phyloP scores from a whole-genome alignment of 129 eudicot species.

The Centella asiatica region DNA sequence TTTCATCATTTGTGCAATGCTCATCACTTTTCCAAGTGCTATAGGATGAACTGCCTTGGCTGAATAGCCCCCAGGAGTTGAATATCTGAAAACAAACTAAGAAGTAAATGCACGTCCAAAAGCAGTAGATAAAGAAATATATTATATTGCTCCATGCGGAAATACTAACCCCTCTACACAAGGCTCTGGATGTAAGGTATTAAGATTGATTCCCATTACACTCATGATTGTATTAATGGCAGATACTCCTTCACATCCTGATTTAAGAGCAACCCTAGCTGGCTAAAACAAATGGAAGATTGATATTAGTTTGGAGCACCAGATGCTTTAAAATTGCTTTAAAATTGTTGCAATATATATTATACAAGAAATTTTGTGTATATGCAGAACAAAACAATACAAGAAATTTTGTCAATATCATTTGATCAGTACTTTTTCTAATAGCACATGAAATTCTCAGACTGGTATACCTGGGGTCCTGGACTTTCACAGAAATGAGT shows the following conservation, averaged over 20 bases:
- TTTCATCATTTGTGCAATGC: slow-evolving; percentile 94
- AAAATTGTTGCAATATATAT: too few relatives aligned
- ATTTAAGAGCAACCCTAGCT: slow-evolving; percentile 65
- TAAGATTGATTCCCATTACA: slow-evolving; percentile 96
- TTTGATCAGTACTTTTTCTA: too few relatives aligned
- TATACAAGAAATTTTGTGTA: too few relatives aligned
- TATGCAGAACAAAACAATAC: too few relatives aligned
- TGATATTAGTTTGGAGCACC: neutral
- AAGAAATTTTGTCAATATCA: too few relatives aligned
- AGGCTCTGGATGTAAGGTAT: slow-evolving; percentile 92
- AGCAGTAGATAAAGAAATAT: neutral
- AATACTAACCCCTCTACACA: slow-evolving; percentile 92
- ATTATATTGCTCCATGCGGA: neutral
- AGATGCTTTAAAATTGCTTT: too few relatives aligned
- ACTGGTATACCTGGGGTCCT: too few relatives aligned
- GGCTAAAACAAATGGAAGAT: slow-evolving; percentile 49
- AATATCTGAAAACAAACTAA: slow-evolving; percentile 43
- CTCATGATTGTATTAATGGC: slow-evolving; percentile 97
- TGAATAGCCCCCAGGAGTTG: slow-evolving; percentile 98
- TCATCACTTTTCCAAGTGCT: slow-evolving; percentile 99
- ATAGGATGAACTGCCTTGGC: slow-evolving; percentile 95
- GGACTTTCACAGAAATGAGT: too few relatives aligned
- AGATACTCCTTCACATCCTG: slow-evolving; percentile 90
- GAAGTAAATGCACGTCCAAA: neutral
- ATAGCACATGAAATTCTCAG: too few relatives aligned